phyloP scores from a whole-genome alignment of 306 rosid species.

The Gillenia trifoliata region DNA sequence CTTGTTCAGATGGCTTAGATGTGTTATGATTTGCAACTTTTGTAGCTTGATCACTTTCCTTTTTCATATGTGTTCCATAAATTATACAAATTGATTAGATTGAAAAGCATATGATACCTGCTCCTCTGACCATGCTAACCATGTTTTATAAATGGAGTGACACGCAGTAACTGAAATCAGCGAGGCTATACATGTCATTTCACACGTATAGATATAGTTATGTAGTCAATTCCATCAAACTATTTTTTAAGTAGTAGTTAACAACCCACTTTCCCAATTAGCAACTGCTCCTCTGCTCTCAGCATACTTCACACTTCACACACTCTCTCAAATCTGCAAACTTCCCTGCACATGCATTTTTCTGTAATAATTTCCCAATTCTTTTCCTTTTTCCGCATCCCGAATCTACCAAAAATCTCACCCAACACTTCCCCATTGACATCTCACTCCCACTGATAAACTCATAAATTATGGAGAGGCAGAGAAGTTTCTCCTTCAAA shows the following conservation, averaged over 20 bases:
- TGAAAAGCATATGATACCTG: not conserved
- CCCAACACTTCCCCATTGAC: not conserved
- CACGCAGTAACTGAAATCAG: not conserved
- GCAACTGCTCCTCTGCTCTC: constrained; percentile 1
- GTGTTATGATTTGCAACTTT: not conserved
- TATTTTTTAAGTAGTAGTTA: not conserved
- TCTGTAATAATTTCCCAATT: not conserved
- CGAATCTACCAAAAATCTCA: constrained; percentile 3
- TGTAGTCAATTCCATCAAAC: not conserved
- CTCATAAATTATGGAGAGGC: constrained; percentile 54
- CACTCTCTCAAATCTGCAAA: not conserved
- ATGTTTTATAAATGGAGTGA: not conserved
- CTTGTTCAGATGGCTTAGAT: not conserved
- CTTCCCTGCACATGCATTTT: not conserved
- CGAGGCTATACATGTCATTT: not conserved
- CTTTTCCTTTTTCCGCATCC: not conserved
- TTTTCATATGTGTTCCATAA: too few relatives aligned
- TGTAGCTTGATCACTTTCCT: too few relatives aligned
- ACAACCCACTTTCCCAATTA: not conserved
- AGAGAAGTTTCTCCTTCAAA: constrained; percentile 69
- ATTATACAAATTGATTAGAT: too few relatives aligned
- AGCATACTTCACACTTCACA: not conserved
- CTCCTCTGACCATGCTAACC: not conserved
- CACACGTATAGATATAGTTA: not conserved
- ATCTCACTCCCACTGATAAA: not conserved